phyloP scores from a whole-genome alignment of 805 yeast genomes.

The Ascoidea asiatica region DNA sequence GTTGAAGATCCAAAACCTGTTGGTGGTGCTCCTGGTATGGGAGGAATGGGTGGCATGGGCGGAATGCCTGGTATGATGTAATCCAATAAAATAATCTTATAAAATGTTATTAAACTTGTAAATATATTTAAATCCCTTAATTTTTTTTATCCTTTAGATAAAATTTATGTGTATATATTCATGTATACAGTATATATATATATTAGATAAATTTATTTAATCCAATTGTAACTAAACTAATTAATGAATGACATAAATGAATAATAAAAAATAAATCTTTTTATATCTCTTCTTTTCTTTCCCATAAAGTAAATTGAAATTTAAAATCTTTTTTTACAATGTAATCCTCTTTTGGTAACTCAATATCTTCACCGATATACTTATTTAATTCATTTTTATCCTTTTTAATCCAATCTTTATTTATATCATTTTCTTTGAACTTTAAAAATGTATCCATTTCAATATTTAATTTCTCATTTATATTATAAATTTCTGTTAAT shows the following conservation, averaged over 20 bases:
- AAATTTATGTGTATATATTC: no score
- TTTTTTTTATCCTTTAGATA: no score
- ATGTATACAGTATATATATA: no score
- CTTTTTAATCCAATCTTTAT: slow-evolving; percentile 23
- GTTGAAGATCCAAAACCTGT: slow-evolving; percentile 74
- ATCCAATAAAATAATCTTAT: not conserved
- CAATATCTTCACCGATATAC: slow-evolving; percentile 22
- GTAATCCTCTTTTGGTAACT: slow-evolving; percentile 13
- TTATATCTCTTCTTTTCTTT: not conserved
- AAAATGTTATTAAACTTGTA: no score
- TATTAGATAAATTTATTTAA: not conserved
- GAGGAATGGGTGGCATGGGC: slow-evolving; percentile 52
- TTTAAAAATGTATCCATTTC: slow-evolving; percentile 64
- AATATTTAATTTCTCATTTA: slow-evolving; percentile 16
- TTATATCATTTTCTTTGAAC: not conserved
- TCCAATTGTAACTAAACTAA: not conserved
- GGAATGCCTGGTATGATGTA: slow-evolving; percentile 32
- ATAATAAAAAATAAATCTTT: no score
- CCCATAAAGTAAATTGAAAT: slow-evolving; percentile 55
- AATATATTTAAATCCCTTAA: no score
- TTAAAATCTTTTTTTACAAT: slow-evolving; percentile 33
- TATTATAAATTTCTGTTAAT: slow-evolving; percentile 48
- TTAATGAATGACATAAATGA: no score
- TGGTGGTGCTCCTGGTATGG: slow-evolving; percentile 34
- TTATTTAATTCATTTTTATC: slow-evolving; percentile 21